Percentiles rank a stretch among this genome's conserved stretches.
phyloP scores from a whole-genome alignment of 257 asterid genomes.

The Fraxinus quadrangulata region DNA sequence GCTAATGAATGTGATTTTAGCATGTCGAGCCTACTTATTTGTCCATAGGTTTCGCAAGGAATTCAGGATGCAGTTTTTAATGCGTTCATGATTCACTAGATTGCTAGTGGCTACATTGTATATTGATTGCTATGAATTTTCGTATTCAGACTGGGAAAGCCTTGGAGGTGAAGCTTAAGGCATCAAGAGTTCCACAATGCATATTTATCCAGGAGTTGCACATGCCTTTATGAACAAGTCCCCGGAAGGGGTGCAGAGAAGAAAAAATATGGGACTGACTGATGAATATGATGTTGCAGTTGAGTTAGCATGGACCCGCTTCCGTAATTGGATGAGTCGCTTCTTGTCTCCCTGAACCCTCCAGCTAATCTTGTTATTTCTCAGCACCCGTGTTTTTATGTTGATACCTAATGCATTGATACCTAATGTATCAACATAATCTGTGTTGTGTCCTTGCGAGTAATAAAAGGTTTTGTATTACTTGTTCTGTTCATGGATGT shows the following conservation, averaged over 20 bases:
- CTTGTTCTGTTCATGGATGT: neutral
- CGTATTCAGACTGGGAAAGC: conserved; percentile 71
- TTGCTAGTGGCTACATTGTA: neutral
- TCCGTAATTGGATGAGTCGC: conserved; percentile 75
- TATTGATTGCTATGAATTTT: neutral
- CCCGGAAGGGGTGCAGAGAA: conserved; percentile 67
- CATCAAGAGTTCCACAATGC: conserved; percentile 69
- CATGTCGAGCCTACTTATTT: neutral
- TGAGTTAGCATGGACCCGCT: conserved; percentile 84
- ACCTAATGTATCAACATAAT: too few relatives aligned
- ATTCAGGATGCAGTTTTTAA: neutral
- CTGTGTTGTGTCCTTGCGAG: neutral
- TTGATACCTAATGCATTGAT: neutral
- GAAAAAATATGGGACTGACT: conserved; percentile 75
- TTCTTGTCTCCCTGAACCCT: conserved; percentile 51
- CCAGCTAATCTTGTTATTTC: neutral
- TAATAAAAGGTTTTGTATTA: neutral
- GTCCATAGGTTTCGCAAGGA: neutral
- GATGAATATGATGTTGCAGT: conserved; percentile 74
- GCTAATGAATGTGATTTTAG: neutral
- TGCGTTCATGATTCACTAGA: neutral
- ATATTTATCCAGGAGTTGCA: conserved; percentile 67
- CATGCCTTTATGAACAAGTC: conserved; percentile 97
- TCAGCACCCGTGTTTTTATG: neutral
- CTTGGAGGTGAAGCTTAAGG: conserved; percentile 80